phyloP scores from a whole-genome alignment of 495 filamentous ascomycete genomes.

The Ascodesmis nigricans region DNA sequence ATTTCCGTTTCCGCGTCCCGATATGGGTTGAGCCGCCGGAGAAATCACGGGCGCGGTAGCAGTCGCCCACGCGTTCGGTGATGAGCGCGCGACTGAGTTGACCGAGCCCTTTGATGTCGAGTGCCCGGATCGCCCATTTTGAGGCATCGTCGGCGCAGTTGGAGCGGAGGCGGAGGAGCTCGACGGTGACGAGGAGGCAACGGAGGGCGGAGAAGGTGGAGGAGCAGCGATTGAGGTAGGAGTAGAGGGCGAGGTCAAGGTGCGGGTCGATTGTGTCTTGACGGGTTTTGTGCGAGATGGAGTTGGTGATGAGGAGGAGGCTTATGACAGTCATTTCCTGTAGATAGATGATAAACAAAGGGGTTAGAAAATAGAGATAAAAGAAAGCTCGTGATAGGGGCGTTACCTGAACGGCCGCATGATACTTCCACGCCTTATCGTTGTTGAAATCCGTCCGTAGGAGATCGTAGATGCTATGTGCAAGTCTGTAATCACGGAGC shows the following conservation, averaged over 20 bases:
- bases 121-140: constrained; percentile 54
- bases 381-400: no score
- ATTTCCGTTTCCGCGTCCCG: constrained; percentile 55
- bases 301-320: constrained; percentile 49
- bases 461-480: constrained; percentile 73
- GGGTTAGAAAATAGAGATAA: no score
- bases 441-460: constrained; percentile 69
- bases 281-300: constrained; percentile 46
- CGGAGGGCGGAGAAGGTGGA: constrained; percentile 55
- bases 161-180: constrained; percentile 58
- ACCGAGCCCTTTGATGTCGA: constrained; percentile 55
- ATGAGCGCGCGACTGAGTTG: constrained; percentile 55
- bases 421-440: constrained; percentile 91
- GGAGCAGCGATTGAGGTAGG: constrained; percentile 65
- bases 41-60: constrained; percentile 52
- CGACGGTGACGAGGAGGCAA: constrained; percentile 50
- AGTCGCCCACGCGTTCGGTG: constrained; percentile 62
- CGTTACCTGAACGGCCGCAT: constrained; percentile 42
- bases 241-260: constrained; percentile 74
- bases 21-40: constrained; percentile 39
- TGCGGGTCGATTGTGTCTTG: constrained; percentile 61
- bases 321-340: constrained; percentile 83
- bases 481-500: constrained; percentile 86
- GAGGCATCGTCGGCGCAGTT: constrained; percentile 70
- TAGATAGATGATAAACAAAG: not conserved